These are phyloP conservation scores for Acacia crassicarpa DNA, from an alignment of 306 rosid species.

Conservation along the genomic window DNA sequence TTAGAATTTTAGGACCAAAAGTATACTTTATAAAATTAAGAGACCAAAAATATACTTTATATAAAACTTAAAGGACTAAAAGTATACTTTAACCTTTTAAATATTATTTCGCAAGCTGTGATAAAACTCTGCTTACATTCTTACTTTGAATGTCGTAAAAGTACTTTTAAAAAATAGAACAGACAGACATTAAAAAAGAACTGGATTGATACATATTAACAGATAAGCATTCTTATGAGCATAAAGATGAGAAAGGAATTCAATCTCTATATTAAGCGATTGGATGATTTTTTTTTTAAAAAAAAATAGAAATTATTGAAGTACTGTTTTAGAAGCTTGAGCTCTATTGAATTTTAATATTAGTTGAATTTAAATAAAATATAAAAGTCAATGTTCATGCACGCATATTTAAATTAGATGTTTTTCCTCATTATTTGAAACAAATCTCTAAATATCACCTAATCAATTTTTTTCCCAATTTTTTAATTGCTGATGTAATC, in stretches of 20 bases:
- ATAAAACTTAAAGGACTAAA: too few species aligned
- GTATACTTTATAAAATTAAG: too few species aligned
- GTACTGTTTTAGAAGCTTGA: neutral
- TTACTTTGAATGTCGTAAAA: too few species aligned
- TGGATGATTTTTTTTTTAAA: neutral
- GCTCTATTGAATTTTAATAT: neutral
- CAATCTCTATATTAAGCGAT: neutral
- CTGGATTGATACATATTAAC: neutral
- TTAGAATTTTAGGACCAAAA: too few species aligned
- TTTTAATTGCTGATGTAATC: neutral
- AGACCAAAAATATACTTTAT: too few species aligned
- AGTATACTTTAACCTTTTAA: too few species aligned
- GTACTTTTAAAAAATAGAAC: too few species aligned
- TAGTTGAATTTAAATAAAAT: neutral
- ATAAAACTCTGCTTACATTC: fast-evolving
- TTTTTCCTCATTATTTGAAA: neutral
- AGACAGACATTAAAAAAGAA: too few species aligned
- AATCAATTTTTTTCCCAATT: neutral
- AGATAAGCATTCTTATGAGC: neutral
- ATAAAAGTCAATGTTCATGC: neutral
- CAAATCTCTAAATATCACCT: neutral
- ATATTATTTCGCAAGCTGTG: too few species aligned
- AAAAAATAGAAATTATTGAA: neutral
- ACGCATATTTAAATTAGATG: neutral
- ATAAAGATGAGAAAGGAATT: neutral